A percentile compares a stretch with the other conserved stretches of the same genome.
Evolutionary conservation across 768 basidiomycete genomes (phyloP).

Genomic region (Tulasnella calospora): DNA sequence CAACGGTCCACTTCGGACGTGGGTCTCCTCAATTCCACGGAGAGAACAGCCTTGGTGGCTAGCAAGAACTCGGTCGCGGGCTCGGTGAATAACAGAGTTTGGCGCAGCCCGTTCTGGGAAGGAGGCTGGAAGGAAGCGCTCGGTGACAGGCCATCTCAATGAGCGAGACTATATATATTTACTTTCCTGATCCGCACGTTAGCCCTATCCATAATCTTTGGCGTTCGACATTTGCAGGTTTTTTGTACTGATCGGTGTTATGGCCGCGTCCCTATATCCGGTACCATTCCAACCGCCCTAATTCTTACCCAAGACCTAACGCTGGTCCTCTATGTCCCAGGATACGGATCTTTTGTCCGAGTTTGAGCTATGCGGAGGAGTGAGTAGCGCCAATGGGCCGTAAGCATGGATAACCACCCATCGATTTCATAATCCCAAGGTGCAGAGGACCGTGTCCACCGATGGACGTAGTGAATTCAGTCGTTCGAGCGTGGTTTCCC

Average conservation of each 20-base stretch:
- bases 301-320: too few species aligned
- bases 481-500: background rate
- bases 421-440: background rate
- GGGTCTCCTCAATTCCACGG: background rate
- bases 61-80: background rate
- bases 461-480: background rate
- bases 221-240: background rate
- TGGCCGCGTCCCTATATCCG: background rate
- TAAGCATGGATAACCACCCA: background rate
- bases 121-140: conserved; percentile 25
- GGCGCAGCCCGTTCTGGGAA: conserved; percentile 27
- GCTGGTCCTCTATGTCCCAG: background rate
- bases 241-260: background rate
- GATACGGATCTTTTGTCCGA: background rate
- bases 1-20: background rate
- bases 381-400: background rate
- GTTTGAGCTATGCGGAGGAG: background rate
- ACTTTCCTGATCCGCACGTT: background rate
- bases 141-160: background rate
- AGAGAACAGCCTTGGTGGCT: background rate
- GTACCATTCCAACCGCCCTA: too few species aligned
- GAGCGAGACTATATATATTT: background rate
- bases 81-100: background rate
- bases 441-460: background rate
- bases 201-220: background rate